Evolutionary conservation across 2,329 filamentous ascomycete species (phyloP), one percentile per base, ranked within the genome.

Genomic region (Sporothrix mexicana): DNA sequence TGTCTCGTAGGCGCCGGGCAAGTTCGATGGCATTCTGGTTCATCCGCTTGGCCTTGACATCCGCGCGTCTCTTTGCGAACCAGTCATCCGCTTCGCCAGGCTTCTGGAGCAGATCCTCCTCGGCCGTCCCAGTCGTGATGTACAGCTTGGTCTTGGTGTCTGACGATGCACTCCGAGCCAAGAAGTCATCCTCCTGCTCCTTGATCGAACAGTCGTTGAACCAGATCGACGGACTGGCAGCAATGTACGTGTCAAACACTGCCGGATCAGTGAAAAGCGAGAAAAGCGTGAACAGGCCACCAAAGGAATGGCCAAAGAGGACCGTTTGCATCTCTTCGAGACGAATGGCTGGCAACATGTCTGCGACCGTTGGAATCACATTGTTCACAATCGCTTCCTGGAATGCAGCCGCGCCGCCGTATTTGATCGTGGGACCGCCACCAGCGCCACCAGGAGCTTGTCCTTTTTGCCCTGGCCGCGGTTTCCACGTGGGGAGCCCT

Each of bases 321-420:
- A 68, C 45, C 15, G 51, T 68, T 25, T 23, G 13, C 64, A 68
- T 68, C 5, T 20, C 47, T 8, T 5, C 20, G 17, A 49, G 10
- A 15, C 23, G 43, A 0, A 51, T 9, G 7, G 23, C 8, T 2
- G 64, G 43, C 10, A 68, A 25, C 13, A 68, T 51, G 2, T 51
- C 23, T 9, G 12, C 10, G 2, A 53, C 64, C 7, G 25, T 6
- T 13, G 64, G 64, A 13, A 53, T 6, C 20, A 68, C 47, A 1
- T 53, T 47, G 23, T 68, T 47, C 8, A 68, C 64, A 51, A 68
- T 45, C 0, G 41, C 41, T 12, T 20, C n/a, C 4, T 66, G 61
- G n/a, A 66, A 66, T 13, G n/a, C 47, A 43, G 61, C 61, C 20
- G 61, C 61, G 47, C 61, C 61, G 2, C 61, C 61, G n/a, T 66